Conservation (phyloP, 192 early-diverging fungal species). For the Phlyctochytrium planicorne region DNA sequence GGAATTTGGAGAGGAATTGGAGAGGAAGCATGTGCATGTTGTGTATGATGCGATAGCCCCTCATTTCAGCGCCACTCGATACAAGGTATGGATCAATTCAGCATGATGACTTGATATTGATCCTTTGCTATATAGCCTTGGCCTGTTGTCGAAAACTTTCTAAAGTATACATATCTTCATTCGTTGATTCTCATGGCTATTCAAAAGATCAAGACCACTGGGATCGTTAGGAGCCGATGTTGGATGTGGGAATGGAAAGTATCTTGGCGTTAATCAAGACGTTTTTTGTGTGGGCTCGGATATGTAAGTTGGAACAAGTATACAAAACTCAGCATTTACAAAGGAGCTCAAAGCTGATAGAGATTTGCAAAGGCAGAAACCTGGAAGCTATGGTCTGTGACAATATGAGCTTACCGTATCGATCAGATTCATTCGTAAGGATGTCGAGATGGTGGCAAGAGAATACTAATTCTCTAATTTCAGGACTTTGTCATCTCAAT, state of each 20-base stretch:
- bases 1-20: slow-evolving; percentile 31
- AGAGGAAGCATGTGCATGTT: slow-evolving; percentile 80
- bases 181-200: neutral
- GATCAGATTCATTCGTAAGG: slow-evolving; percentile 69
- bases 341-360: slow-evolving; percentile 75
- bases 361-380: slow-evolving; percentile 69
- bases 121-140: slow-evolving; percentile 78
- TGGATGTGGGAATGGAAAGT: slow-evolving; percentile 98
- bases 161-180: slow-evolving; percentile 39
- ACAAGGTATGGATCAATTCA: slow-evolving; percentile 74
- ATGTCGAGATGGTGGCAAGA: neutral
- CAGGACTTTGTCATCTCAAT: slow-evolving; percentile 95
- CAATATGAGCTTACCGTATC: slow-evolving; percentile 73
- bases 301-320: slow-evolving; percentile 45
- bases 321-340: neutral
- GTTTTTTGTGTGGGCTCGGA: slow-evolving; percentile 84
- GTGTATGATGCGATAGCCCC: slow-evolving; percentile 91
- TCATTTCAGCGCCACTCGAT: slow-evolving; percentile 93
- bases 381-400: slow-evolving; percentile 84
- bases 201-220: slow-evolving; percentile 3
- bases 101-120: neutral
- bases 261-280: slow-evolving; percentile 85
- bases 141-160: slow-evolving; percentile 90
- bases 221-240: slow-evolving; percentile 90
- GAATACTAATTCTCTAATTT: neutral